phyloP scores from a whole-genome alignment of 768 basidiomycete species.

The Galerina sulciceps region DNA sequence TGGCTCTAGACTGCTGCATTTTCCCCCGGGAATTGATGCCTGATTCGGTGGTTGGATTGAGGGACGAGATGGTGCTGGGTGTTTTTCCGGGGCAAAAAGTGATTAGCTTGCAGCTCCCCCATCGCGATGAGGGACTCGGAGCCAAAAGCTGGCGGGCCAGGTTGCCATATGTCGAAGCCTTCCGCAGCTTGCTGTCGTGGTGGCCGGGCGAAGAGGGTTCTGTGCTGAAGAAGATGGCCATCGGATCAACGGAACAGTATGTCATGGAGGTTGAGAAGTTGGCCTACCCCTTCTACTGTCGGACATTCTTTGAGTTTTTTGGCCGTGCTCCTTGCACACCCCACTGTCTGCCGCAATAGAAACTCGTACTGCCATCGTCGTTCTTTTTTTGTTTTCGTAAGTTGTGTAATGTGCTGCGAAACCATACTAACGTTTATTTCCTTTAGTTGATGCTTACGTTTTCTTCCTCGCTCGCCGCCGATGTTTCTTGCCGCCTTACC shows the following conservation, averaged over 20 bases:
- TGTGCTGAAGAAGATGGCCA: not conserved
- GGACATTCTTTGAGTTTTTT: constrained; percentile 9
- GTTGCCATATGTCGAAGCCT: constrained; percentile 4
- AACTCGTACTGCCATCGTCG: not conserved
- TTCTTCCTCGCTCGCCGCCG: not conserved
- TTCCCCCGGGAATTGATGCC: not conserved
- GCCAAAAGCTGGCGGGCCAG: constrained; percentile 6
- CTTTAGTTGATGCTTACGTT: not conserved
- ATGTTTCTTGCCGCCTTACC: too few relatives aligned
- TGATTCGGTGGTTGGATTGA: not conserved
- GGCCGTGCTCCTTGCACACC: constrained; percentile 9
- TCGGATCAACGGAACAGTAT: not conserved
- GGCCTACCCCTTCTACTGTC: constrained; percentile 12
- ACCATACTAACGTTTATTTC: not conserved
- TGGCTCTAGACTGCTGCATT: constrained; percentile 10
- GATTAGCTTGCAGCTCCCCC: not conserved
- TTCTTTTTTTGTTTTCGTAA: not conserved
- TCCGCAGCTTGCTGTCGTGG: not conserved
- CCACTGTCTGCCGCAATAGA: not conserved
- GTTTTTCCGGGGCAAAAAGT: not conserved
- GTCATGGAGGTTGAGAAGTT: constrained; percentile 4
- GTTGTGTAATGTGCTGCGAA: not conserved
- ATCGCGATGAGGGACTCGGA: not conserved
- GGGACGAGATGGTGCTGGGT: constrained; percentile 3
- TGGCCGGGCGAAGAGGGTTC: not conserved